phyloP scores from a whole-genome alignment of 2,329 filamentous ascomycete species.

The Alternaria sp. region DNA sequence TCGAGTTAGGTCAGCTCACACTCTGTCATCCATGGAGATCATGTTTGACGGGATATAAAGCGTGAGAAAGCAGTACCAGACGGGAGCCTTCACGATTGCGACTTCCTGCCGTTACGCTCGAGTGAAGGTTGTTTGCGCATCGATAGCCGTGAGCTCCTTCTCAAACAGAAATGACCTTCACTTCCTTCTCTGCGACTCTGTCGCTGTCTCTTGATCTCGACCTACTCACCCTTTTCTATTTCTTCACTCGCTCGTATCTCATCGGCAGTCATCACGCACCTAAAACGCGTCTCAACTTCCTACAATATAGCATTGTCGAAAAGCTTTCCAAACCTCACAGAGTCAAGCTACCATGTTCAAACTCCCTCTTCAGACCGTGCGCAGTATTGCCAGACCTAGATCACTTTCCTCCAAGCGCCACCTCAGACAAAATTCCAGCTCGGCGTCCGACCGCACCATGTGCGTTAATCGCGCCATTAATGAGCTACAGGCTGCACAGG shows the following conservation, averaged over 20 bases:
- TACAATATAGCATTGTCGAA: not conserved
- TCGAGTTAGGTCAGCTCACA: not conserved
- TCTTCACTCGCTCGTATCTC: not conserved
- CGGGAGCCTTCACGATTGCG: not conserved
- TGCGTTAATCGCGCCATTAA: slow-evolving; percentile 2
- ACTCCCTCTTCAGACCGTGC: not conserved
- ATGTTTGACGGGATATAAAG: not conserved
- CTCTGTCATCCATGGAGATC: not conserved
- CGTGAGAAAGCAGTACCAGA: not conserved
- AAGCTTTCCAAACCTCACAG: not conserved
- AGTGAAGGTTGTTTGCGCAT: not conserved
- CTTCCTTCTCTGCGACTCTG: not conserved
- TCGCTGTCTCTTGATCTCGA: not conserved
- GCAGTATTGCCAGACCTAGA: not conserved
- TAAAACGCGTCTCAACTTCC: slow-evolving; percentile 2
- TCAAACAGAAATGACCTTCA: not conserved
- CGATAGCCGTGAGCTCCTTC: slow-evolving; percentile 1
- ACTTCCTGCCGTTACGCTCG: not conserved
- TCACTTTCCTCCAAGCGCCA: not conserved
- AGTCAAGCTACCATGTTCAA: slow-evolving; percentile 7
- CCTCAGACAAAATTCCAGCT: not conserved
- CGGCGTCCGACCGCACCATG: not conserved
- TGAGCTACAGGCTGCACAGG: slow-evolving; percentile 4
- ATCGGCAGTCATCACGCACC: not conserved
- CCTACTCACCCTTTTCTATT: not conserved